Evolutionary conservation across 139 green algal genomes (phyloP).

Genomic region (Chlamydomonas schloesseri): DNA sequence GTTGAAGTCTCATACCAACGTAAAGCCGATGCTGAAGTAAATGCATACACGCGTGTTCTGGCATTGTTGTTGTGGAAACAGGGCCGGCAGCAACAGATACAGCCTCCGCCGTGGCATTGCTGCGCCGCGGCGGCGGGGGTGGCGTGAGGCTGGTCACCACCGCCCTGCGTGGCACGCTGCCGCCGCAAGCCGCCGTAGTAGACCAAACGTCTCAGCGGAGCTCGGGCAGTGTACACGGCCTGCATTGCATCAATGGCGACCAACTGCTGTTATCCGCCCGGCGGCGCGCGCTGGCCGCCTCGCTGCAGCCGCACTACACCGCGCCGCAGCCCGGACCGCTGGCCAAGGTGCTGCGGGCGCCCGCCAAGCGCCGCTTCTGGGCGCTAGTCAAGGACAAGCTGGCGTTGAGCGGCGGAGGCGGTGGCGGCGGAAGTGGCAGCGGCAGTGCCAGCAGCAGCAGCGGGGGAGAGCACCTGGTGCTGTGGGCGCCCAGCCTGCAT

Average conservation of each 20-base stretch:
- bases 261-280: not conserved
- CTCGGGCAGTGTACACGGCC: too few relatives aligned
- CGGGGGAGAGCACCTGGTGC: not conserved
- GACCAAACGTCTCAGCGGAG: not conserved
- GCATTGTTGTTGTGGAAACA: too few relatives aligned
- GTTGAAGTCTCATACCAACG: too few relatives aligned
- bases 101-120: too few relatives aligned
- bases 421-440: not conserved
- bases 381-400: not conserved
- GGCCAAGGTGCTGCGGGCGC: not conserved
- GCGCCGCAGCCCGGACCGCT: not conserved
- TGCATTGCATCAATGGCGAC: not conserved
- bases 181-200: too few relatives aligned
- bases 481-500: slow-evolving; percentile 25
- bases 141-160: not conserved
- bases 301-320: slow-evolving; percentile 26
- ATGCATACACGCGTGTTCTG: too few relatives aligned
- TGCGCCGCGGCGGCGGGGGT: too few relatives aligned
- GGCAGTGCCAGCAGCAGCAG: not conserved
- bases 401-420: not conserved
- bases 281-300: not conserved
- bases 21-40: too few relatives aligned
- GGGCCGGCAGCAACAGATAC: too few relatives aligned
- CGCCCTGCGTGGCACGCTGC: too few relatives aligned
- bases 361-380: slow-evolving; percentile 40